Base-by-base conservation (phyloP, 2,329 filamentous ascomycete genomes). In the Beauveria bassiana region DNA sequence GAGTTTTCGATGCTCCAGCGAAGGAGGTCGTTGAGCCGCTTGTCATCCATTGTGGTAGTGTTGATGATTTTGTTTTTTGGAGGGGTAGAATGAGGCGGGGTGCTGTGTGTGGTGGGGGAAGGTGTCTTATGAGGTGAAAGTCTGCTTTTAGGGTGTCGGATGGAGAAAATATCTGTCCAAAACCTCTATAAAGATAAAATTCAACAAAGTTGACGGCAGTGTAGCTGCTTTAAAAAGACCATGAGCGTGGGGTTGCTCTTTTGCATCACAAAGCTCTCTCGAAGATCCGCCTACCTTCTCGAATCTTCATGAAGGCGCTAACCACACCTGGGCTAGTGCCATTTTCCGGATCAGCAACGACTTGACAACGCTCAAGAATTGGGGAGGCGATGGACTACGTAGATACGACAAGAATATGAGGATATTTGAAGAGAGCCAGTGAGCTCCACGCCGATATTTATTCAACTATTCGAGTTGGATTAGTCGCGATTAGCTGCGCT, bases 11-110 rank as follows among this genome's bases (percentile, higher is more conserved):
- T 80, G 68, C 86, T 81, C 90, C 90, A 95, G 82, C 89, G 88
- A 64, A 95, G 85, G 74, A 93, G 86, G 61, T 86, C 82, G 77
- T 90, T 92, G 71, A 93, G 81, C 66, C 81, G 74, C 62, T 80
- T 73, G 81, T 86, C 75, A 83, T 80, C 80, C 64, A 68, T 73
- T 57, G 34, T 62, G 47, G 24, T 49, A 31, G 45, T 18, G 38
- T 31, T 50, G 31, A 24, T 52, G 34, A 40, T 53, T 46, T 60
- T 34, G 2, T 22, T 22, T 34, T 34, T 53, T 46, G 58, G 63
- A 28, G 42, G 47, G 58, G 46, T 59, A 47, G 49, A 16, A 45
- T 49, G 31, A 62, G 31, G 38, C 3, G 43, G 31, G n/a, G 47
- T 7, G 31, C 12, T 40, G 20, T 47, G 20, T 22, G 10, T 10